Evolutionary conservation across 306 rosid genomes (phyloP), one percentile per base, ranked within the genome.

Genomic region (Inga laurina): DNA sequence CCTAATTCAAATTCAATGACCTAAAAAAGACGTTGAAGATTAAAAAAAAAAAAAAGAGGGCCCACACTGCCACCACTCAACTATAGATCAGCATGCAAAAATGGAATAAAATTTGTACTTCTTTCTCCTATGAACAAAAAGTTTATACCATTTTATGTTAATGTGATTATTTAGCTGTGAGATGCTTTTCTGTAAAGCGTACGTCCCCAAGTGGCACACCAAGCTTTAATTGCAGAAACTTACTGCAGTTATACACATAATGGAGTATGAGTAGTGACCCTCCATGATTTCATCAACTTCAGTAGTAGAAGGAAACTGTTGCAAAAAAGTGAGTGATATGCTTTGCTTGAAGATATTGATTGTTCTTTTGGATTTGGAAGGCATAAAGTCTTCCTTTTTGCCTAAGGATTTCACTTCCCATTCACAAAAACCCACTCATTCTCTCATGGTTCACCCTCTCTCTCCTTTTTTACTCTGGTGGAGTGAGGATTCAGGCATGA

Each of bases 101-200:
- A 79, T 65, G 84, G 90, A 76, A 85, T 82, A 76, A 65, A 64
- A 15, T 85, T 76, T 22, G 87, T 80, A 61, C 84, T 81, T 85
- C 87, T 88, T 85, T 85, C 82, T 37, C 69, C 82, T 41, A 32
- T 8, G 73, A 76, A 79, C 57, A 72, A 79, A 88, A 88, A 88
- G 83, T 77, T 41, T 70, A 82, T 88, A 77, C 87, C 81, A 82
- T 35, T 62, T 75, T 67, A 32, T 80, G 83, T 78, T 48, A n/a
- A 71, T 72, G 67, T 66, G 79, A 82, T 82, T 49, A 69, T 67
- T 75, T 79, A 48, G 81, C 81, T 57, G n/a, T 79, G 8, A 14
- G 76, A 88, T 88, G 88, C 86, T 85, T 85, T 64, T 67, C 79
- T 83, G 74, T 79, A 82, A 80, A 89, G 88, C 74, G 83, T 76